Base-by-base conservation (phyloP, 2,329 filamentous ascomycete genomes). In the Aspergillus ustus region DNA sequence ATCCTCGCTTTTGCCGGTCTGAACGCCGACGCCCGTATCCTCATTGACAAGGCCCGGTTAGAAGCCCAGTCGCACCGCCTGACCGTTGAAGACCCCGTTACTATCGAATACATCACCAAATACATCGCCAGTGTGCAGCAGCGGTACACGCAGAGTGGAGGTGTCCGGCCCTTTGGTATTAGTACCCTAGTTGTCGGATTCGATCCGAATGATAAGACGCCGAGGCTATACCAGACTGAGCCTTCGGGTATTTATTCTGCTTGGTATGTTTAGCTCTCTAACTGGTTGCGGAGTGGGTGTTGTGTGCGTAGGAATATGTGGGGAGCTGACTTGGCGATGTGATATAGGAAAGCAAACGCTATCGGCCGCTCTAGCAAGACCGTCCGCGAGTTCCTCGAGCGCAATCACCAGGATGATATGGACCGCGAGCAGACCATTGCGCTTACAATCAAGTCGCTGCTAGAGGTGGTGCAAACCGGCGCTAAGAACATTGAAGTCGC, bases 401-500 rank as follows among this genome's bases (percentile, higher is more conserved):
- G 96, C 77, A 97, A 99, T 83, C 96, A 99, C 86, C 96, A 97
- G 84, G 92, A 96, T 73, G 91, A 92, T 66, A 97, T 99, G 93
- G 91, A 97, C 77, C 89, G 93, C 66, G 93, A 97, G 81, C 90
- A 92, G 72, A 98, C 96, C 46, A 96, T 99, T 78, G 93, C 96
- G 76, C 85, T 99, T 71, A 95, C 95, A 7, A 96, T 99, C 84
- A 99, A 99, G 85, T 99, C 95, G 44, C 86, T 99, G 67, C 84
- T 99, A 63, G 95, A 99, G 80, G 95, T 99, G 57, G 95, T 99
- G 65, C 95, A 99, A 82, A 99, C 95, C 2, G 95, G 95, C 66
- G 95, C 95, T 57, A 99, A 99, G 88, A 99, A 99, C 81, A 99
- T 99, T 73, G 95, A 99, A 83, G 98, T 99, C 74, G 95, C 96